Base-by-base conservation (phyloP, 768 basidiomycete genomes). In the Daedaleopsis nitida region DNA sequence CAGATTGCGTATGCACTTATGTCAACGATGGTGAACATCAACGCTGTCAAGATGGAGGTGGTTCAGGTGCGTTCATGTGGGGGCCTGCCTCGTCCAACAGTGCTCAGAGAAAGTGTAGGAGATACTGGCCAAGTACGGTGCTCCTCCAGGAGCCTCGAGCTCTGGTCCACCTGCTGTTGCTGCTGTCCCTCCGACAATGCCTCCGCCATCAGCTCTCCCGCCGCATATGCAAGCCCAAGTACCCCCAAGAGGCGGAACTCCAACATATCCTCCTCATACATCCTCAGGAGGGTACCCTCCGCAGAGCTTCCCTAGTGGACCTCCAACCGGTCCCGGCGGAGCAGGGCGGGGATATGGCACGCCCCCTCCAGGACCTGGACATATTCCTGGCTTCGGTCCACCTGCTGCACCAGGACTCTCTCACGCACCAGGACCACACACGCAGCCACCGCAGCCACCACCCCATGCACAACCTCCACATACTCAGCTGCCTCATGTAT, bases 1-100 rank as follows among this genome's bases (percentile, higher is more conserved):
- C 85, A 86, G 55, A 90, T 92, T 58, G 85, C 89, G 0, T 91
- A 90, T 72, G 88, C 87, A 1, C 76, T 92, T 0, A 88, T 92
- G 59, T 81, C 82, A 0, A 82, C 91, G 39, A 90, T 92, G 89
- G 89, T 91, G 21, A 84, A 83, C 58, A 84, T 92, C 75, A 86
- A 87, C 58, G 88, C 87, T 0, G 80, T 92, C 39, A 85, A 91
- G 52, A 78, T 89, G 51, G 86, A 91, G 48, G 88, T 91, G 8
- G 84, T 91, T 65, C 88, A 91, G 78, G 90, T 90, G 60, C 43
- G 76, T 68, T 34, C 17, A 10, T 10, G 51, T 32, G 39, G 35
- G n/a, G 21, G 38, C 21, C 16, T 23, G 21, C 4, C n/a, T 38
- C 37, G 47, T 17, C 52, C 57, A 53, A n/a, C 50, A 14, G n/a